Evolutionary conservation across 345 rosid species (phyloP), one percentile per base, ranked within the genome.

Genomic region (Mallotus nudiflorus): DNA sequence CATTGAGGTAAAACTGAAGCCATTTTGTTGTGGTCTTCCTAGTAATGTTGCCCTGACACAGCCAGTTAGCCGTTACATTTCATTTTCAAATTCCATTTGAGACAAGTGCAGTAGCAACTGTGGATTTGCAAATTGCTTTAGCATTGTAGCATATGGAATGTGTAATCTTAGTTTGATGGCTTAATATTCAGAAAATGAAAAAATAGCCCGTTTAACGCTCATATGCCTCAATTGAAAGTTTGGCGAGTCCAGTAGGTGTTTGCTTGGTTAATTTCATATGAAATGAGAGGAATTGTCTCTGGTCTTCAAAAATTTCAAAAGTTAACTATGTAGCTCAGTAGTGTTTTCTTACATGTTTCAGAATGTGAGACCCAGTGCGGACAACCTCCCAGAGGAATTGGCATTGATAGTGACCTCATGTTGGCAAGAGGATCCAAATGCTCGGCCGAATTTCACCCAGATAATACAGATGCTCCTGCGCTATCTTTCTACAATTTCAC

Each of bases 391-490:
- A 12, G 89, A 82, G 66, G 98, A 90, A 29, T 68, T 95, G 72
- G 97, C 91, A 0, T 52, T 72, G 83, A 90, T 92, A 0, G 92
- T 95, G 55, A 88, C 96, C 19, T 88, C 98, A n/a, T 92, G 99
- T 70, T 95, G 99, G 99, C 85, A 90, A 77, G 98, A 95, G 78
- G 97, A 95, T 82, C 94, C 99, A 15, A 88, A 88, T 71, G 84
- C 86, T 57, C 79, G 99, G 33, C 98, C 99, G 1, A 82, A 89
- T 74, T 95, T 95, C 86, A 84, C 78, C 28, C 81, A 92, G 68
- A 95, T 95, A 40, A 92, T 90, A 62, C 92, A 84, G 75, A 92
- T 87, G 99, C 96, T 95, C 19, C 78, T 85, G 49, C 87, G 63
- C 62, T 89, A 83, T 78, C 89, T 95, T 68, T 83, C 93, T 6